Percentiles rank a stretch among this genome's conserved stretches.
Evolutionary conservation across 2,329 filamentous ascomycete species (phyloP).

Genomic region (Colletotrichum liaoningense): DNA sequence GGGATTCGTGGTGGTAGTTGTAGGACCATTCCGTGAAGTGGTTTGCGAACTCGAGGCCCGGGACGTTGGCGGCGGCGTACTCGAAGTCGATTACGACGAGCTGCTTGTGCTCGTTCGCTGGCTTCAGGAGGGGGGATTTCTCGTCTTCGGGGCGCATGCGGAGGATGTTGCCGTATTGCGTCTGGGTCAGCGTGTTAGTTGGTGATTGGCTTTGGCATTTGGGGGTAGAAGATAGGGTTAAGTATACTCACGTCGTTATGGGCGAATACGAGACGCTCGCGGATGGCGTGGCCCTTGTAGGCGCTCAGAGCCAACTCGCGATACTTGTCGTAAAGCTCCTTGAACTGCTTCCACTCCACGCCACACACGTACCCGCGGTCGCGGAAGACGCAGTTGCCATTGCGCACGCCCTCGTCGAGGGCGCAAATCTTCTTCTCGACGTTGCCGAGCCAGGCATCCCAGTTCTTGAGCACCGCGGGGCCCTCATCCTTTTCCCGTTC

Average conservation of each 20-base stretch:
- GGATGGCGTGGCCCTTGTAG: slow-evolving; percentile 77
- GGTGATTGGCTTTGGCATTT: slow-evolving; percentile 7
- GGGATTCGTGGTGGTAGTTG: slow-evolving; percentile 85
- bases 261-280: slow-evolving; percentile 87
- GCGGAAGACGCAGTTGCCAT: slow-evolving; percentile 43
- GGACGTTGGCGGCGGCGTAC: slow-evolving; percentile 90
- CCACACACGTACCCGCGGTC: slow-evolving; percentile 79
- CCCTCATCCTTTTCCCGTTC: slow-evolving; percentile 81
- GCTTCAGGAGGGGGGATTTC: slow-evolving; percentile 87
- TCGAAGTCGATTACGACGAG: slow-evolving; percentile 98
- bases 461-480: slow-evolving; percentile 89
- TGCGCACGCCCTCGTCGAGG: slow-evolving; percentile 67
- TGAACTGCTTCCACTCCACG: slow-evolving; percentile 84
- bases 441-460: slow-evolving; percentile 88
- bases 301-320: slow-evolving; percentile 77
- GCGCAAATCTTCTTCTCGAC: slow-evolving; percentile 69
- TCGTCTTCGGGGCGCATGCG: slow-evolving; percentile 75
- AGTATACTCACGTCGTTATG: slow-evolving; percentile 85
- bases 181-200: slow-evolving; percentile 61
- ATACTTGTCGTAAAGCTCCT: slow-evolving; percentile 80
- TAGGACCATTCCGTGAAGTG: slow-evolving; percentile 99
- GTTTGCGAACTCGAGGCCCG: slow-evolving; percentile 93
- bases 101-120: slow-evolving; percentile 94
- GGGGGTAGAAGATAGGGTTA: too few species aligned
- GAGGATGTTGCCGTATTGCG: slow-evolving; percentile 98